Conservation (phyloP, 345 rosid genomes). For the Citrus medica region DNA sequence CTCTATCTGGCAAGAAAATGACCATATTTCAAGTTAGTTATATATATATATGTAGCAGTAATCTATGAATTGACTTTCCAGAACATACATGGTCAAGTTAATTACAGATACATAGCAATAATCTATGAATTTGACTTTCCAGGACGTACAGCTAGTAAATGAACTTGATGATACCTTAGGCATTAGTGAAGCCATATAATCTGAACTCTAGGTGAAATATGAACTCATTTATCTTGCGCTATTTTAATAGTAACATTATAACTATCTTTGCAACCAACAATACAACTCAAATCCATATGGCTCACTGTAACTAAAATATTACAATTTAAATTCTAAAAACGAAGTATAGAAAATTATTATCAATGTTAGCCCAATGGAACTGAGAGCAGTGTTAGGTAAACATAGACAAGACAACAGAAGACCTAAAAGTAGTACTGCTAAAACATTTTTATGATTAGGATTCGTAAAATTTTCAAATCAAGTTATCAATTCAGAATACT, state of each 20-base stretch:
- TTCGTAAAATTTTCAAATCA: too few species aligned
- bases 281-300: too few species aligned
- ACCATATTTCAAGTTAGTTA: background rate
- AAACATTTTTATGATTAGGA: too few species aligned
- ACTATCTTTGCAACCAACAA: too few species aligned
- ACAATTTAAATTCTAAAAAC: background rate
- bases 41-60: background rate
- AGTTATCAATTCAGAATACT: background rate
- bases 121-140: too few species aligned
- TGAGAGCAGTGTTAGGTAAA: background rate
- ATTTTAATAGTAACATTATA: too few species aligned
- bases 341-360: too few species aligned
- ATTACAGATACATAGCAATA: too few species aligned
- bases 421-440: background rate
- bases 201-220: too few species aligned
- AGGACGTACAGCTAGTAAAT: background rate
- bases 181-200: background rate
- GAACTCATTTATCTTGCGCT: too few species aligned
- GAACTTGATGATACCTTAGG: background rate
- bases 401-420: too few species aligned
- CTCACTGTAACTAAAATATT: background rate
- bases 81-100: background rate
- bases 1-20: constrained; percentile 57
- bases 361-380: background rate
- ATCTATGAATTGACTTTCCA: background rate